Evolutionary conservation across 1,284 basidiomycete genomes (phyloP).

Genomic region (Melanopsichium pennsylvanicum): DNA sequence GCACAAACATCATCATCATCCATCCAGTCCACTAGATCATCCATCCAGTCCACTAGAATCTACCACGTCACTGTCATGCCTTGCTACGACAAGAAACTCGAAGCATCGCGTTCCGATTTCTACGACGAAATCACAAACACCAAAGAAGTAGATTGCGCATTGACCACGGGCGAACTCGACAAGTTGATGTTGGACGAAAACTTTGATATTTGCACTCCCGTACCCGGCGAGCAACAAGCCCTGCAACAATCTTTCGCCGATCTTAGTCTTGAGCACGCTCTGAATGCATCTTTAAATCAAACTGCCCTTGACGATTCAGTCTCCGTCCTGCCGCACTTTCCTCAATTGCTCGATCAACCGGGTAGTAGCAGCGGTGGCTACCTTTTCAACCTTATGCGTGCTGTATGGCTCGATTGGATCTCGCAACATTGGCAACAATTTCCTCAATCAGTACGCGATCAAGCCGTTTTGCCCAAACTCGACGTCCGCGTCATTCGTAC

Average conservation of each 20-base stretch:
- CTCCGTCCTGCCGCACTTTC: conserved; percentile 67
- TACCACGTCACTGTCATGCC: conserved; percentile 99
- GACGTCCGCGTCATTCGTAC: conserved; percentile 56
- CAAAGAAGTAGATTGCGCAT: conserved; percentile 94
- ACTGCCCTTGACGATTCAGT: neutral
- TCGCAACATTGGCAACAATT: conserved; percentile 18
- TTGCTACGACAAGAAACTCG: conserved; percentile 99
- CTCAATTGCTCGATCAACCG: conserved; percentile 78
- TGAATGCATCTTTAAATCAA: neutral
- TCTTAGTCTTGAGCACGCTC: conserved; percentile 21
- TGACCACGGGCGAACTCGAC: conserved; percentile 95
- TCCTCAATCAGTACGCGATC: conserved; percentile 5
- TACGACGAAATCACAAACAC: conserved; percentile 65
- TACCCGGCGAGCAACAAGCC: conserved; percentile 65
- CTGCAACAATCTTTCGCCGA: conserved; percentile 12
- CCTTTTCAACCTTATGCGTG: conserved; percentile 71
- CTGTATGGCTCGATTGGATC: conserved; percentile 51
- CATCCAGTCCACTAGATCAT: no score
- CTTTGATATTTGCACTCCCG: conserved; percentile 76
- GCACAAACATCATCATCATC: neutral
- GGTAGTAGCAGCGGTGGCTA: conserved; percentile 95
- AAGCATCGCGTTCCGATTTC: conserved; percentile 77
- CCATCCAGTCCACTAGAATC: conserved; percentile 9
- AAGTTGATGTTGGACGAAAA: conserved; percentile 81
- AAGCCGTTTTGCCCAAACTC: conserved; percentile 39